A percentile compares a stretch with the other conserved stretches of the same genome.
These are phyloP conservation scores for Trichoderma oligosporum DNA, from an alignment of 2,329 filamentous ascomycete genomes.

Conservation along the genomic window DNA sequence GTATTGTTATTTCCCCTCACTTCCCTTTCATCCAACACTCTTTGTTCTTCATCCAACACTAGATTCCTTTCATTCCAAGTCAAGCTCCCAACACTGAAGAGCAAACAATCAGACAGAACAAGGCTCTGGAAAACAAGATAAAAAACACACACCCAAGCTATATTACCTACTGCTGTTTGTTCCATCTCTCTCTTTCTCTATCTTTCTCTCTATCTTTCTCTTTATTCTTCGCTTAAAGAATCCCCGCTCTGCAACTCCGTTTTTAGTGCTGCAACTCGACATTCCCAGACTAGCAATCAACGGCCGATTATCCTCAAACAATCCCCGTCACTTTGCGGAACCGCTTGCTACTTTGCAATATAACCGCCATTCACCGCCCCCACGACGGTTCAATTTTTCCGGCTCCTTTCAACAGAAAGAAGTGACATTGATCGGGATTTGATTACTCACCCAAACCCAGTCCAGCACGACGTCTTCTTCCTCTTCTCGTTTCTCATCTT, in stretches of 20 bases:
- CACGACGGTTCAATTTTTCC: constrained; percentile 16
- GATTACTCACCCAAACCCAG: constrained; percentile 9
- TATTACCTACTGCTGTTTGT: too few species aligned
- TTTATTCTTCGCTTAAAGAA: constrained; percentile 6
- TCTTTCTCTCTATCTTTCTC: not conserved
- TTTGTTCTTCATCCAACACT: too few species aligned
- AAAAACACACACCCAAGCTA: not conserved
- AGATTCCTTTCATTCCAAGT: too few species aligned
- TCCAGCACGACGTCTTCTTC: constrained; percentile 5
- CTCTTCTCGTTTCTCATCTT: not conserved
- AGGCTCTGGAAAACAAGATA: too few species aligned
- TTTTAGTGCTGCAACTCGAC: constrained; percentile 19
- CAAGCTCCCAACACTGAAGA: too few species aligned
- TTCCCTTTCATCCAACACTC: too few species aligned
- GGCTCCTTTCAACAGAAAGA: constrained; percentile 1
- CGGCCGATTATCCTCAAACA: constrained; percentile 18
- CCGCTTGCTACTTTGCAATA: not conserved
- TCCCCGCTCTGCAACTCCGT: constrained; percentile 9
- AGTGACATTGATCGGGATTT: constrained; percentile 17
- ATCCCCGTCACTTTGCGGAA: constrained; percentile 10
- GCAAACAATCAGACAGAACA: too few species aligned
- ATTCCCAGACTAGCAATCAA: constrained; percentile 16
- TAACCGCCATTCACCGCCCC: constrained; percentile 17
- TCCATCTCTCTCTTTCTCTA: too few species aligned
- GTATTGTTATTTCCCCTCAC: too few species aligned